phyloP scores from a whole-genome alignment of 139 green algal species.

The Medakamo hakoo region DNA sequence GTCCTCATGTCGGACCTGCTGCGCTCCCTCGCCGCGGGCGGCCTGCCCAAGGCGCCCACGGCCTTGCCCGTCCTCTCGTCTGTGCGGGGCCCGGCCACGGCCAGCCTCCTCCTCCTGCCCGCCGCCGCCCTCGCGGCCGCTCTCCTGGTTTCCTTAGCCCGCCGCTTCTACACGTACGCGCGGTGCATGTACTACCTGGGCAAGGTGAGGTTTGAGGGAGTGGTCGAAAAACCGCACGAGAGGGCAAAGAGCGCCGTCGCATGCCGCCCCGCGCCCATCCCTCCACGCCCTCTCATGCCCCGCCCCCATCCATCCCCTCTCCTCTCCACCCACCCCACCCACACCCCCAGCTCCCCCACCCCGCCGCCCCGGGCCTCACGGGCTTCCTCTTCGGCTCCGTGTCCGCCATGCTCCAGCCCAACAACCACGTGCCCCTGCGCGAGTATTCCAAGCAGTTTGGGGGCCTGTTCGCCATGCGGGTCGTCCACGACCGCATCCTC shows the following conservation, averaged over 20 bases:
- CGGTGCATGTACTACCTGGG: background rate
- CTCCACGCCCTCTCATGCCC: no score
- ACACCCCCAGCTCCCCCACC: background rate
- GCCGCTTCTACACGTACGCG: background rate
- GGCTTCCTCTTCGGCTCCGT: background rate
- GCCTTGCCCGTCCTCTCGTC: no score
- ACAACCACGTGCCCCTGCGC: background rate
- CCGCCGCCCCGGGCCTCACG: no score
- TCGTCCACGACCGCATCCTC: background rate
- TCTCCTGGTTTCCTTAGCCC: no score
- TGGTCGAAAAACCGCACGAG: background rate
- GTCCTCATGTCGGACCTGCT: no score
- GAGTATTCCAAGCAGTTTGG: background rate
- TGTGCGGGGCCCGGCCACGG: background rate
- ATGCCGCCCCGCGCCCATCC: background rate
- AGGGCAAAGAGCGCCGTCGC: background rate
- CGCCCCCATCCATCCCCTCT: background rate
- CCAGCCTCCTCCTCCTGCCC: background rate
- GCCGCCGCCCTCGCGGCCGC: background rate
- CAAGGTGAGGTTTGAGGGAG: background rate
- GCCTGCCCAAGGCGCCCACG: no score
- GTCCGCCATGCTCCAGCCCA: background rate
- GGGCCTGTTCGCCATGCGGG: background rate
- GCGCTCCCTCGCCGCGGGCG: no score
- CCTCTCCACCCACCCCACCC: background rate